Conservation (phyloP, 176 grass and related monocot genomes). For the Juncus inflexus region DNA sequence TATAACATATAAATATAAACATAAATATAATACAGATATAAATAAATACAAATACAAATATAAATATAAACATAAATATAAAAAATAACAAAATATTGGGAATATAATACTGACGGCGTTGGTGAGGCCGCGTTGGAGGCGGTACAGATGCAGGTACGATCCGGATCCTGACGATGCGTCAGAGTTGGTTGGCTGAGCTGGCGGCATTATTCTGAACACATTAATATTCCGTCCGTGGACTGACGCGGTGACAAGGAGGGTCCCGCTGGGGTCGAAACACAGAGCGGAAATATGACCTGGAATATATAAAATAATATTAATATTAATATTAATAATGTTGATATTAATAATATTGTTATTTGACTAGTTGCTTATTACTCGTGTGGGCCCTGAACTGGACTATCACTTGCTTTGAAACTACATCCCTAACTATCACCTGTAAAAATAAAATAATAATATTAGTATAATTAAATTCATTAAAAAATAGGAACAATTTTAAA, state of each 20-base stretch:
- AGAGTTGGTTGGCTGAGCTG: constrained; percentile 47
- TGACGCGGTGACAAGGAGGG: constrained; percentile 93
- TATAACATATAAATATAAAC: too few species aligned
- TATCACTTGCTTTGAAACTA: constrained; percentile 79
- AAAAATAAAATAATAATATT: constrained; percentile 16
- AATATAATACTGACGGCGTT: constrained; percentile 56
- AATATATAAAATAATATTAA: too few species aligned
- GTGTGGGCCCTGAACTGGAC: constrained; percentile 95
- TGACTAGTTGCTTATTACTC: constrained; percentile 11
- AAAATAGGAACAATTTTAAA: too few species aligned
- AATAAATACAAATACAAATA: constrained; percentile 19
- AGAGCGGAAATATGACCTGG: constrained; percentile 72
- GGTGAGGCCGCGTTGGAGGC: constrained; percentile 87
- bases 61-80: constrained; percentile 20
- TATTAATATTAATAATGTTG: too few species aligned
- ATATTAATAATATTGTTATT: too few species aligned
- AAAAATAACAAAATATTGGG: not conserved
- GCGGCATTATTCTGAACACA: constrained; percentile 83
- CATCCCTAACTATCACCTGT: constrained; percentile 83
- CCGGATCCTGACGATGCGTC: constrained; percentile 16
- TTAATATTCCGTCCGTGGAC: constrained; percentile 84
- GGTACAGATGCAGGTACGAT: constrained; percentile 73
- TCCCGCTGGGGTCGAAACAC: constrained; percentile 94
- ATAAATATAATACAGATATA: constrained; percentile 4
- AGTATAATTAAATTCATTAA: not conserved